These are phyloP conservation scores for Lodderomyces pseudojiufengensis DNA, from an alignment of 1,139 yeast species.

Conservation along the genomic window DNA sequence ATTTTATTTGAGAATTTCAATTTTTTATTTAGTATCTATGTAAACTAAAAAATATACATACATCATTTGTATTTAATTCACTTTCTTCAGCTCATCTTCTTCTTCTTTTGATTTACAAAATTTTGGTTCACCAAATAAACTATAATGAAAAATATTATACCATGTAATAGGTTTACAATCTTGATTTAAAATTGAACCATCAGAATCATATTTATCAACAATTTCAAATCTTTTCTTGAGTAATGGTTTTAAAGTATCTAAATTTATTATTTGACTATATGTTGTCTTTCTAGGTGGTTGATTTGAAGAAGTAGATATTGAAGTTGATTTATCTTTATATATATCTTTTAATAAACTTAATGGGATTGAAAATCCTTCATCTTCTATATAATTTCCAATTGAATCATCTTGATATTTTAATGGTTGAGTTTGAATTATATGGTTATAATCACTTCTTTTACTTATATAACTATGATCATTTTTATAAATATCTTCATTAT, in stretches of 20 bases:
- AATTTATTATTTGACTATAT: slow-evolving; percentile 24
- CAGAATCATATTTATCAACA: slow-evolving; percentile 13
- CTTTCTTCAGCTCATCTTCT: slow-evolving; percentile 2
- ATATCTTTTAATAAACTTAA: slow-evolving; percentile 7
- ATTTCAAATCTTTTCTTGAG: slow-evolving; percentile 2
- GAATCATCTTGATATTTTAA: slow-evolving; percentile 2
- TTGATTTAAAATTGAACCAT: not conserved
- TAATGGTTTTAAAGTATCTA: slow-evolving; percentile 6
- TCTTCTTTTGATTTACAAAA: slow-evolving; percentile 25
- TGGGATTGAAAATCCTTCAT: slow-evolving; percentile 18
- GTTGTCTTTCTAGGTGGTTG: slow-evolving; percentile 22
- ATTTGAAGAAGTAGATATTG: slow-evolving; percentile 2
- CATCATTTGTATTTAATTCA: too few species aligned
- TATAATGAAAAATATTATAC: slow-evolving; percentile 46
- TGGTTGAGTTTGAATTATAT: slow-evolving; percentile 1
- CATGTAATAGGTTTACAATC: slow-evolving; percentile 47
- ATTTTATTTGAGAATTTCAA: not conserved
- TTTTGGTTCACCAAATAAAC: slow-evolving; percentile 45
- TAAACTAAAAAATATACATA: too few species aligned
- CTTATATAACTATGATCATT: slow-evolving; percentile 8
- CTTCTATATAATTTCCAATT: slow-evolving; percentile 1
- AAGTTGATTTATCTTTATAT: too few species aligned
- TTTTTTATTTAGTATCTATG: not conserved
- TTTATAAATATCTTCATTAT: not conserved
- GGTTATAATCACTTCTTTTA: slow-evolving; percentile 10